Base-by-base conservation (phyloP, 768 basidiomycete species). In the Daedalea quercina region DNA sequence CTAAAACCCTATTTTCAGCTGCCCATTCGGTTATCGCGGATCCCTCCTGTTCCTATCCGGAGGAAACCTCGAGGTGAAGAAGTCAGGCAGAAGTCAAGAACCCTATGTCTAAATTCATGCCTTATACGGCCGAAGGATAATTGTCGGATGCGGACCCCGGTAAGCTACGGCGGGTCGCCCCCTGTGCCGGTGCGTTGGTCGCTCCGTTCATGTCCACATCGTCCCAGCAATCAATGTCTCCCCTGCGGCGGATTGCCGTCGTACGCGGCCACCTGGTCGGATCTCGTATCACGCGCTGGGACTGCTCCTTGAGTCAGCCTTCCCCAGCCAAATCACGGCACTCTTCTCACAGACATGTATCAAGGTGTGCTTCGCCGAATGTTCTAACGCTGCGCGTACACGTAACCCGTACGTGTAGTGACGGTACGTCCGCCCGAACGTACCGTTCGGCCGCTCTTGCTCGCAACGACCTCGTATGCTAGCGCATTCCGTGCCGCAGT, bases 11-110 rank as follows among this genome's bases (percentile, higher is more conserved):
- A 28, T 47, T 19, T 33, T 11, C 46, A 19, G 8, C 20, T 13
- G 26, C 44, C 44, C 17, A 31, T 47, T 33, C 19, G 25, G 46
- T 9, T 12, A 15, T 9, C 46, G 46, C 23, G 11, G 46, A 47
- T 47, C 46, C 11, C 28, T 19, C 28, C 25, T 9, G n/a, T 28
- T 33, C 20, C 46, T 17, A 9, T 20, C n/a, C 26, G 25, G 22
- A 22, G 12, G 22, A 26, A 26, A 28, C 46, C 46, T 47, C 46
- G 46, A 47, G 46, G 23, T 47, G 37, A 4, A 3, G 12, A 15
- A n/a, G n/a, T n/a, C n/a, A n/a, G n/a, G n/a, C n/a, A n/a, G 46
- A 47, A 47, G 46, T 33, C 46, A 33, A 17, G 46, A 47, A 47
- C 15, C 28, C 46, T n/a, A 47, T 31, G 46, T 47, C 46, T 47